Percentiles rank a stretch among this genome's conserved stretches.
Evolutionary conservation across 495 filamentous ascomycete genomes (phyloP).

Genomic region (Aspergillus bertholletiae): DNA sequence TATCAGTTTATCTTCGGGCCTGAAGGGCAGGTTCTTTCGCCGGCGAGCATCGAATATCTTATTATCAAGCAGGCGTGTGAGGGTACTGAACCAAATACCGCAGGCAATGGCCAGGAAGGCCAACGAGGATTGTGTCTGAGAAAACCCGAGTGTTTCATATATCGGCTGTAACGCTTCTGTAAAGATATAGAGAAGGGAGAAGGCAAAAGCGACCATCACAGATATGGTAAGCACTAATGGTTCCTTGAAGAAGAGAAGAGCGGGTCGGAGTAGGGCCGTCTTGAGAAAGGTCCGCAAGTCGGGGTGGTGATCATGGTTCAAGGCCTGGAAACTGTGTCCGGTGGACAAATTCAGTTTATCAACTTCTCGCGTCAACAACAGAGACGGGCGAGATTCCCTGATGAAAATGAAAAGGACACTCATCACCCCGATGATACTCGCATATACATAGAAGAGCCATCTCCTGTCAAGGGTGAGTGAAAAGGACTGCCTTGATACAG

Average conservation of each 20-base stretch:
- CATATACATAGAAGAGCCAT: conserved; percentile 29
- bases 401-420: conserved; percentile 19
- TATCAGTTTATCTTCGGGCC: conserved; percentile 39
- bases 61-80: conserved; percentile 32
- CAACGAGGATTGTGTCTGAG: conserved; percentile 23
- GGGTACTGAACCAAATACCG: conserved; percentile 25
- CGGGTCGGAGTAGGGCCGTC: conserved; percentile 29
- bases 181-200: conserved; percentile 19
- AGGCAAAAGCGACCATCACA: conserved; percentile 8
- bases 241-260: conserved; percentile 39
- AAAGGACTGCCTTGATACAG: not conserved
- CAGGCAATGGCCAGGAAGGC: conserved; percentile 37
- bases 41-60: conserved; percentile 12
- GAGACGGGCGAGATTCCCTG: conserved; percentile 30
- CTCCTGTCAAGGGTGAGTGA: conserved; percentile 14
- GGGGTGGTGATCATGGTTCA: conserved; percentile 32
- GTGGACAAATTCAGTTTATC: conserved; percentile 20
- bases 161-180: conserved; percentile 37
- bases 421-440: conserved; percentile 16
- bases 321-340: conserved; percentile 18
- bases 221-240: conserved; percentile 33
- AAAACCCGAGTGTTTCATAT: conserved; percentile 34
- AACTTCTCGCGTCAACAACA: conserved; percentile 26
- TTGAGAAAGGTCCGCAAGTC: conserved; percentile 25
- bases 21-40: conserved; percentile 9